A percentile compares a stretch with the other conserved stretches of the same genome.
phyloP scores from a whole-genome alignment of 2,329 filamentous ascomycete species.

The Fusarium staphyleae region DNA sequence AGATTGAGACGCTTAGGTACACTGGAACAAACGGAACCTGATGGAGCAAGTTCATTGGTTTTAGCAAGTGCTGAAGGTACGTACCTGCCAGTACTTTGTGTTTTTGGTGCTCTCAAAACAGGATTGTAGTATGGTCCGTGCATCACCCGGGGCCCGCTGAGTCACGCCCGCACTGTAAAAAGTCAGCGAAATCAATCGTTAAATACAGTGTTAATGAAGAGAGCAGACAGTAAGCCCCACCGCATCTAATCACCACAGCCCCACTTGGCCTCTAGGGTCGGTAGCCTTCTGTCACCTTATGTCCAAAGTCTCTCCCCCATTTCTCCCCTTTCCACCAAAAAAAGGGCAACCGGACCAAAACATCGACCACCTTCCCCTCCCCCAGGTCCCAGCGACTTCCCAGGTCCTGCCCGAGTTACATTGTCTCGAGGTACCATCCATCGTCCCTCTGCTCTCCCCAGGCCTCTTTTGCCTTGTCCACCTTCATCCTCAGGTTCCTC shows the following conservation, averaged over 20 bases:
- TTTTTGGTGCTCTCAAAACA: slow-evolving; percentile 23
- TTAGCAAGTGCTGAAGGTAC: slow-evolving; percentile 22
- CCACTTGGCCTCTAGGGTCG: slow-evolving; percentile 31
- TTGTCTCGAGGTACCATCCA: slow-evolving; percentile 50
- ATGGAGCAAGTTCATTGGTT: slow-evolving; percentile 12
- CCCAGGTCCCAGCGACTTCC: slow-evolving; percentile 44
- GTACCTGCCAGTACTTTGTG: slow-evolving; percentile 37
- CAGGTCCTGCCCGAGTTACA: slow-evolving; percentile 50
- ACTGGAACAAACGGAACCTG: slow-evolving; percentile 27
- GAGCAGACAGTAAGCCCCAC: neutral
- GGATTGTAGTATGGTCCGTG: slow-evolving; percentile 9
- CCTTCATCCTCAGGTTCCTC: slow-evolving; percentile 23
- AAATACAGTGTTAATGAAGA: slow-evolving; percentile 2
- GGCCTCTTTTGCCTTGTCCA: slow-evolving; percentile 35
- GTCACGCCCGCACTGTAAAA: slow-evolving; percentile 16
- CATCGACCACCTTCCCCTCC: slow-evolving; percentile 46
- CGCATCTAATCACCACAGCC: slow-evolving; percentile 12
- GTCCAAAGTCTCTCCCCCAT: slow-evolving; percentile 42
- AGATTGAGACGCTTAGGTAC: neutral
- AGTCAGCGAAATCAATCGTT: no score
- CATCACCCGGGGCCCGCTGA: slow-evolving; percentile 1
- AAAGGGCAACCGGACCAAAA: slow-evolving; percentile 48
- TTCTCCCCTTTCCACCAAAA: slow-evolving; percentile 46
- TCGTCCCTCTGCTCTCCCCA: slow-evolving; percentile 35
- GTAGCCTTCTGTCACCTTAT: slow-evolving; percentile 41